Evolutionary conservation across 208 protist species (phyloP), one percentile per base, ranked within the genome.

Genomic region (Leishmania tarentolae): DNA sequence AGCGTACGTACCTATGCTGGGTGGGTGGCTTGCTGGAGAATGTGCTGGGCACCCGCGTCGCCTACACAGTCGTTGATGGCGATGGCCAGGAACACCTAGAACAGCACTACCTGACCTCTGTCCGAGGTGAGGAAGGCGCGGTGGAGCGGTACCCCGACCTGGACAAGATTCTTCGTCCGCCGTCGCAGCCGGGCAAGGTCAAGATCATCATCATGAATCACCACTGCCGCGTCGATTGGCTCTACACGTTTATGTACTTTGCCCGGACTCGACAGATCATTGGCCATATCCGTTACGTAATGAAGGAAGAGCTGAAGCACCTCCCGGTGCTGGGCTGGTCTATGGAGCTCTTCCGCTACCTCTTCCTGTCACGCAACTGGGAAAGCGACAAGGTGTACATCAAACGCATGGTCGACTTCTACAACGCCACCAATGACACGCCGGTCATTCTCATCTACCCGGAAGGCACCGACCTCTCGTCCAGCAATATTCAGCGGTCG

Each of bases 171-270:
- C 85, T 95, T 57, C 44, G 65, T 13, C 78, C 85, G 6, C 85
- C 91, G 40, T 88, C 92, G 15, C 66, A 77, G 63, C 84, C 85
- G 0, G 93, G 92, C 7, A 94, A 92, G 81, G 84, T 86, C 66
- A 98, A 96, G 82, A 87, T 98, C 28, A 91, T 97, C 47, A 90
- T 98, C 47, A 83, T 94, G 75, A 97, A 97, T 80, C 94, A 98
- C 86, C 92, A 94, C 83, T 93, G 86, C 80, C 92, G 92, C 35
- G 76, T 97, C 35, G 95, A 97, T 73, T 97, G 85, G 85, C 68
- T 94, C 19, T 94, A 92, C 83, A 83, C 90, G 74, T 86, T 88
- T 44, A 57, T 90, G 63, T 86, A 90, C 75, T 81, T 85, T 28
- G 69, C 87, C 24, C 86, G 88, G 19, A 87, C 87, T 11, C 72